Evolutionary conservation across 1,284 basidiomycete species (phyloP).

Genomic region (Irpex rosettiformis): DNA sequence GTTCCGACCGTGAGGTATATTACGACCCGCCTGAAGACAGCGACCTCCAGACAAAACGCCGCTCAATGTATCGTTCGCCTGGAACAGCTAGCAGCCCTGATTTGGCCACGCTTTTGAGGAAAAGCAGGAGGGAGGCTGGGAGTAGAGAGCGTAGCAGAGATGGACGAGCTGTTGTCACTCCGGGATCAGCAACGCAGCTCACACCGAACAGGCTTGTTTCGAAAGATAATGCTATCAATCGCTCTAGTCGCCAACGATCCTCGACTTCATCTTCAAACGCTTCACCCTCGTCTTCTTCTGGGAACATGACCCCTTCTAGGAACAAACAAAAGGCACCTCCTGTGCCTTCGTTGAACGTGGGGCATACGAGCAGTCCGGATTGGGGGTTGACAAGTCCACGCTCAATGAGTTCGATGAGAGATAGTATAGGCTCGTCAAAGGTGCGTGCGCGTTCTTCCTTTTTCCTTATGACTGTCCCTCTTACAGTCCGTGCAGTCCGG

Average conservation of each 20-base stretch:
- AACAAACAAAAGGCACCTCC: slow-evolving; percentile 9
- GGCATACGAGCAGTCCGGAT: slow-evolving; percentile 34
- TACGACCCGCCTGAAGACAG: slow-evolving; percentile 57
- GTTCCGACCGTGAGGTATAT: slow-evolving; percentile 52
- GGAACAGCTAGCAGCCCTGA: slow-evolving; percentile 89
- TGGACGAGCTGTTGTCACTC: slow-evolving; percentile 42
- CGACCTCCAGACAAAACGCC: slow-evolving; percentile 67
- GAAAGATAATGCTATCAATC: slow-evolving; percentile 3
- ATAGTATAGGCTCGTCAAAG: slow-evolving; percentile 43
- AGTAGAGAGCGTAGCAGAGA: slow-evolving; percentile 31
- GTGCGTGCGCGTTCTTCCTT: slow-evolving; percentile 7
- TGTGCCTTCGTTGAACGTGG: slow-evolving; percentile 3
- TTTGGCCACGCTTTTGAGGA: slow-evolving; percentile 77
- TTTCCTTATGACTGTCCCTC: slow-evolving; percentile 25
- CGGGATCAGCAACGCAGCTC: slow-evolving; percentile 25
- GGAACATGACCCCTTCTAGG: slow-evolving; percentile 7
- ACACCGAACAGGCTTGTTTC: slow-evolving; percentile 16
- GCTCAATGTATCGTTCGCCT: slow-evolving; percentile 82
- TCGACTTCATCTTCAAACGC: slow-evolving; percentile 3
- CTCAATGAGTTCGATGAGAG: slow-evolving; percentile 35
- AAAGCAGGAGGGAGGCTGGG: slow-evolving; percentile 51
- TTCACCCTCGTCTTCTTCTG: slow-evolving; percentile 4
- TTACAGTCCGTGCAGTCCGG: slow-evolving; percentile 31
- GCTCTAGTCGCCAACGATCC: slow-evolving; percentile 5
- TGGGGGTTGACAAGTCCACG: slow-evolving; percentile 44